Evolutionary conservation across 257 asterid genomes (phyloP).

Genomic region (Cordia subcordata): DNA sequence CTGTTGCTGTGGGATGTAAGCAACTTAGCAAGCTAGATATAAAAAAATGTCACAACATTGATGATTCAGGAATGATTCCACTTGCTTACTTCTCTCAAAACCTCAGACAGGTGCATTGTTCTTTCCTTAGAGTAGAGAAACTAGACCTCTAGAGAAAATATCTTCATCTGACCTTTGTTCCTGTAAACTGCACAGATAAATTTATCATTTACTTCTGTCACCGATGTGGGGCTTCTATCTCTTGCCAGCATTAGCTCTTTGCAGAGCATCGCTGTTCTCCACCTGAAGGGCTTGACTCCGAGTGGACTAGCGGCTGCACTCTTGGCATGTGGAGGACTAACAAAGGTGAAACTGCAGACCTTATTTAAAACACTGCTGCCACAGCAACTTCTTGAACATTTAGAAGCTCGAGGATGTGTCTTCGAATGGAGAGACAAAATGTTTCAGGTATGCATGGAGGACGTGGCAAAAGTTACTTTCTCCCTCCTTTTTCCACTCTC

Average conservation of each 20-base stretch:
- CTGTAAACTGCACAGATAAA: conserved; percentile 50
- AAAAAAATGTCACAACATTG: conserved; percentile 62
- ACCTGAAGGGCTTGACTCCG: conserved; percentile 54
- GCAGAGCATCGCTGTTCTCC: conserved; percentile 68
- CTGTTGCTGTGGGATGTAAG: conserved; percentile 70
- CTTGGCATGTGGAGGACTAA: conserved; percentile 74
- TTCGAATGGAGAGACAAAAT: conserved; percentile 72
- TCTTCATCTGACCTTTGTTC: not conserved
- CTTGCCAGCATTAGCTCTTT: conserved; percentile 74
- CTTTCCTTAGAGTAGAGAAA: not conserved
- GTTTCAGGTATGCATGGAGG: conserved; percentile 39
- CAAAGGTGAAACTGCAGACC: conserved; percentile 71
- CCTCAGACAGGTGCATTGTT: conserved; percentile 61
- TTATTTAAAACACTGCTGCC: conserved; percentile 61
- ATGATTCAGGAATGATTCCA: conserved; percentile 75
- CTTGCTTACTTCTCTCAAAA: conserved; percentile 75
- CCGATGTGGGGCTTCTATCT: conserved; percentile 68
- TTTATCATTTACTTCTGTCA: conserved; percentile 72
- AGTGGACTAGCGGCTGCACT: conserved; percentile 66
- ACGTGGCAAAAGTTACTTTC: too few species aligned
- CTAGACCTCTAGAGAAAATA: not conserved
- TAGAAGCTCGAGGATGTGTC: conserved; percentile 77
- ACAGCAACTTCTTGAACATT: conserved; percentile 41
- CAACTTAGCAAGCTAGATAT: conserved; percentile 65
- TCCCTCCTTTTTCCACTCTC: too few species aligned